Base-by-base conservation (phyloP, 148 eudicot genomes). In the Arctostaphylos glauca region DNA sequence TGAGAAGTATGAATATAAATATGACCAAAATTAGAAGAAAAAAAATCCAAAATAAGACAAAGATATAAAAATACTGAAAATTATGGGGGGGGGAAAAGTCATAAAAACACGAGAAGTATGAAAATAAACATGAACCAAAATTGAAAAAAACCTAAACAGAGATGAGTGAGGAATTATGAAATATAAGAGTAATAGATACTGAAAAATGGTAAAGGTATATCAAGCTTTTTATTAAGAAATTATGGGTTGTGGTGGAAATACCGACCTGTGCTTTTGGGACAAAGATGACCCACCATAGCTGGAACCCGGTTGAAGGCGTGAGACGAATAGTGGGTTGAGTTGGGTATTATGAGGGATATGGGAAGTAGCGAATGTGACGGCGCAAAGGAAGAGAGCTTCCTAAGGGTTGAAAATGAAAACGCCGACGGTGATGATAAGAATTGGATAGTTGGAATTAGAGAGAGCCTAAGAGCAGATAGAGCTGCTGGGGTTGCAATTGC, bases 251-350 rank as follows among this genome's bases (percentile, higher is more conserved):
- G 31, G 38, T 18, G 21, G 25, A 74, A 21, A 4, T 31, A 76
- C 79, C 47, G n/a, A 77, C 91, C 86, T 85, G 72, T 80, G 50
- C 55, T 80, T 79, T 71, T 85, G 44, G 83, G 77, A 80, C 80
- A 81, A 81, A 84, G 46, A 85, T 77, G 87, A 80, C 77, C 82
- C 87, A 75, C 44, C 84, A 87, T 81, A 66, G 87, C 7, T 16
- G 84, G 81, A 60, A 76, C 64, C 49, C 41, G 62, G 19, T 80
- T 44, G 19, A 78, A 58, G 67, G 41, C 81, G 66, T 82, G 84
- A 73, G 84, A 81, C 41, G 67, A 55, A 76, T 60, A 80, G 41
- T 80, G 7, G 73, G 79, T 55, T 16, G 83, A 83, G 82, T 4
- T 82, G 80, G 90, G 82, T 74, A 80, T 7, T 3, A 9, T 2